A percentile compares a stretch with the other conserved stretches of the same genome.
These are phyloP conservation scores for Metschnikowia lachancei DNA, from an alignment of 805 yeast species.

Conservation along the genomic window DNA sequence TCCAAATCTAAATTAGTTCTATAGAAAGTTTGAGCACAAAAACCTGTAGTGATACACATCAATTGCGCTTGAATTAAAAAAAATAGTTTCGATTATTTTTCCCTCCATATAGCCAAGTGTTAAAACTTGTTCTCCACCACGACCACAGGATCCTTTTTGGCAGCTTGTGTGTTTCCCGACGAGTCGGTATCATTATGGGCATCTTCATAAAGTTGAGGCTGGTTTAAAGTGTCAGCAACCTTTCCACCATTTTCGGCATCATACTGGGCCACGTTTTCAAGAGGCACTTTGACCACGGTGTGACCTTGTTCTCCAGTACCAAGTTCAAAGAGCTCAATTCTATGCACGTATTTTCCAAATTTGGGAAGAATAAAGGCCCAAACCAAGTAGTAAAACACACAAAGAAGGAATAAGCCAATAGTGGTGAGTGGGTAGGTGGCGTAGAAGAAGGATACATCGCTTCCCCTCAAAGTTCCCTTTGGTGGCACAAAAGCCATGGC, in stretches of 20 bases:
- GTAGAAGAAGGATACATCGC: conserved; percentile 43
- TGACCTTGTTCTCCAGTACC: conserved; percentile 41
- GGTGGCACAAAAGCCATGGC: conserved; percentile 47
- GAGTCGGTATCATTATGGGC: conserved; percentile 1
- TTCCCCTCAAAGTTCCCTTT: conserved; percentile 36
- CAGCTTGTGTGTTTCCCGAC: background rate
- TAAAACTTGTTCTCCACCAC: conserved; percentile 5
- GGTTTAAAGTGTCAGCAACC: conserved; percentile 4
- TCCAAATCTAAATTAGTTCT: too few relatives aligned
- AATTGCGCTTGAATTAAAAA: background rate
- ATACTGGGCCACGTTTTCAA: conserved; percentile 32
- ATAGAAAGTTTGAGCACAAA: too few relatives aligned
- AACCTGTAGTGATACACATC: too few relatives aligned
- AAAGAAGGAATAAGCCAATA: conserved; percentile 32
- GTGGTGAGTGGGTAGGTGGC: conserved; percentile 44
- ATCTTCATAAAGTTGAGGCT: conserved; percentile 4
- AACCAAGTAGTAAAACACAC: conserved; percentile 33
- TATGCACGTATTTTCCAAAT: conserved; percentile 31
- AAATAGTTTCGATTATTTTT: background rate
- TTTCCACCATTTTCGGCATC: conserved; percentile 24
- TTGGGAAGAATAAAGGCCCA: conserved; percentile 39
- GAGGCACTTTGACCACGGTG: conserved; percentile 35
- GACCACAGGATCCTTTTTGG: conserved; percentile 2
- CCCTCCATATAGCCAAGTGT: too few relatives aligned
- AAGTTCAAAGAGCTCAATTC: conserved; percentile 29